Evolutionary conservation across 2,329 filamentous ascomycete genomes (phyloP).

Genomic region (Lachnellula cervina): DNA sequence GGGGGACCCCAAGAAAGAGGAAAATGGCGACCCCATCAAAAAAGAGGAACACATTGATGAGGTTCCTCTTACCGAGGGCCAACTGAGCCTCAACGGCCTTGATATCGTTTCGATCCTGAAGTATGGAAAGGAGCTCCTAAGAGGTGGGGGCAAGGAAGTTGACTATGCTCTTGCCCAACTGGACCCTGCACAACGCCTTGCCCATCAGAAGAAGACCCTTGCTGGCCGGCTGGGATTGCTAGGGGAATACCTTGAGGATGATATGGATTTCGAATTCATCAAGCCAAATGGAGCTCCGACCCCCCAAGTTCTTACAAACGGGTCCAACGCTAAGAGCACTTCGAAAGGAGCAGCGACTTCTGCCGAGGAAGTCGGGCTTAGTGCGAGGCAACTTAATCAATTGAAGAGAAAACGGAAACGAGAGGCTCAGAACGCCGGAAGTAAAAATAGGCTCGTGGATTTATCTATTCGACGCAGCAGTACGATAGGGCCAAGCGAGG

Average conservation of each 20-base stretch:
- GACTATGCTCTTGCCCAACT: slow-evolving; percentile 80
- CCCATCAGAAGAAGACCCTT: slow-evolving; percentile 86
- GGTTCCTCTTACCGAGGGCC: slow-evolving; percentile 41
- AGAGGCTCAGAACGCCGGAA: slow-evolving; percentile 82
- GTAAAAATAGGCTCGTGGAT: slow-evolving; percentile 86
- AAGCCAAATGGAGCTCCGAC: slow-evolving; percentile 23
- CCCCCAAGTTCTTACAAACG: slow-evolving; percentile 29
- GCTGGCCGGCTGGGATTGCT: slow-evolving; percentile 75
- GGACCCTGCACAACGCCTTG: slow-evolving; percentile 74
- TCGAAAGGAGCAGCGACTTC: slow-evolving; percentile 31
- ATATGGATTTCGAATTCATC: slow-evolving; percentile 60
- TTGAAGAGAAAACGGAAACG: slow-evolving; percentile 91
- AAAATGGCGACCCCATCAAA: slow-evolving; percentile 40
- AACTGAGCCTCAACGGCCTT: slow-evolving; percentile 68
- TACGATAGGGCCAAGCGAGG: slow-evolving; percentile 18
- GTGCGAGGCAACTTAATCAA: slow-evolving; percentile 90
- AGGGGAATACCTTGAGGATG: slow-evolving; percentile 80
- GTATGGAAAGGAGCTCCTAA: slow-evolving; percentile 76
- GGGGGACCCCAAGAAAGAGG: slow-evolving; percentile 40
- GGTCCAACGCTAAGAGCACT: slow-evolving; percentile 39
- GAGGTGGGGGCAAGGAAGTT: slow-evolving; percentile 74
- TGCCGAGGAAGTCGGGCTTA: slow-evolving; percentile 67
- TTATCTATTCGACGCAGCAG: slow-evolving; percentile 57
- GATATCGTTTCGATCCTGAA: slow-evolving; percentile 76
- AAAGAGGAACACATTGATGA: slow-evolving; percentile 56